These are phyloP conservation scores for Aspergillus sp. DNA, from an alignment of 2,329 filamentous ascomycete species.

Conservation along the genomic window DNA sequence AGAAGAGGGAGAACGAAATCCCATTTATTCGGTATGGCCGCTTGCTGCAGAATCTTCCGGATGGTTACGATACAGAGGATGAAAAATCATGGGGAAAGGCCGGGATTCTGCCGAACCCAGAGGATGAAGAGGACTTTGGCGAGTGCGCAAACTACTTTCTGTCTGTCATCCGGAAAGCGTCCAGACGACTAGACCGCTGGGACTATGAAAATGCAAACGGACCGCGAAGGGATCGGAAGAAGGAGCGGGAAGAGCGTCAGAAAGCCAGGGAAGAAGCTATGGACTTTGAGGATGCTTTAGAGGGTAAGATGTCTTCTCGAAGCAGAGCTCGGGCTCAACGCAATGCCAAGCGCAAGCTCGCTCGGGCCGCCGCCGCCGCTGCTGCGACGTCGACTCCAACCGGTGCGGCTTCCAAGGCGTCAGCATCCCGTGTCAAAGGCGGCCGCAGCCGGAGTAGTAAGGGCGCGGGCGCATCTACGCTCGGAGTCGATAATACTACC, in stretches of 20 bases:
- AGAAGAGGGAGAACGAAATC: constrained; percentile 44
- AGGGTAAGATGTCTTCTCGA: constrained; percentile 26
- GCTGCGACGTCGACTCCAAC: constrained; percentile 28
- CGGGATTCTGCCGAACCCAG: constrained; percentile 46
- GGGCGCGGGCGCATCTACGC: constrained; percentile 16
- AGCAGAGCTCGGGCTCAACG: constrained; percentile 30
- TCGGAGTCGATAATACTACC: constrained; percentile 21
- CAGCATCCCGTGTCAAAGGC: constrained; percentile 32
- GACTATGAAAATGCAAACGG: constrained; percentile 49
- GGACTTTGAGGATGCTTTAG: constrained; percentile 22
- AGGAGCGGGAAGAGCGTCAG: constrained; percentile 44
- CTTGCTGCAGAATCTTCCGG: constrained; percentile 47
- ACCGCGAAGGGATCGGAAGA: constrained; percentile 43
- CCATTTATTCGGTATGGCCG: constrained; percentile 48
- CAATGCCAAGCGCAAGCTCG: constrained; percentile 37
- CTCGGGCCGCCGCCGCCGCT: constrained; percentile 26
- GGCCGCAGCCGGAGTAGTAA: constrained; percentile 27
- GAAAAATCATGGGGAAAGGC: constrained; percentile 49
- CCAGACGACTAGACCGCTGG: constrained; percentile 51
- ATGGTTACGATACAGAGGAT: constrained; percentile 53
- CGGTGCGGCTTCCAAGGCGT: constrained; percentile 23
- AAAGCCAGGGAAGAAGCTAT: constrained; percentile 34
- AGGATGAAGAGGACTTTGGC: constrained; percentile 53
- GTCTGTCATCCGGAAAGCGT: constrained; percentile 48
- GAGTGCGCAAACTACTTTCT: constrained; percentile 52